phyloP scores from a whole-genome alignment of 2,329 filamentous ascomycete species.

The Penicillium sp. region DNA sequence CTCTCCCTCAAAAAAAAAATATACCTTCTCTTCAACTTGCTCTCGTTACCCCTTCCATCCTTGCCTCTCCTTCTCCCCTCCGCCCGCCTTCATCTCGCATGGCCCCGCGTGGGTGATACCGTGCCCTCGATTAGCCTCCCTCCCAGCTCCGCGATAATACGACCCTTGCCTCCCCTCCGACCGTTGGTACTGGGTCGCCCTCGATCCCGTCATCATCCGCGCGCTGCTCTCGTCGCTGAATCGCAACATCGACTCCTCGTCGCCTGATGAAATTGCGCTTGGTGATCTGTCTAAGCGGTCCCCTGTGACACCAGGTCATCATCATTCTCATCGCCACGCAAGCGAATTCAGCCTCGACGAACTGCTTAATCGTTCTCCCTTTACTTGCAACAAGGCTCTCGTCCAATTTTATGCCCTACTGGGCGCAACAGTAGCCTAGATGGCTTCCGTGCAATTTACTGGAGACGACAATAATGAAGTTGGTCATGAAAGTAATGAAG shows the following conservation, averaged over 20 bases:
- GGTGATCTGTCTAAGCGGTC: not conserved
- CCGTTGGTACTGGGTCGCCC: slow-evolving; percentile 2
- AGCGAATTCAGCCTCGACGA: slow-evolving; percentile 26
- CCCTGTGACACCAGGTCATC: slow-evolving; percentile 5
- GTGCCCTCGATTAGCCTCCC: slow-evolving; percentile 2
- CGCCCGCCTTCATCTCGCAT: slow-evolving; percentile 12
- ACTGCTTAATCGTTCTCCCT: slow-evolving; percentile 31
- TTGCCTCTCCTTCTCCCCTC: slow-evolving; percentile 4
- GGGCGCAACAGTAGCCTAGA: slow-evolving; percentile 34
- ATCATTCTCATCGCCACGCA: not conserved
- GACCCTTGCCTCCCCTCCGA: slow-evolving; percentile 7
- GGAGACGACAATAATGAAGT: slow-evolving; percentile 30
- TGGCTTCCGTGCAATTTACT: slow-evolving; percentile 43
- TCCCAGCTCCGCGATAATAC: slow-evolving; percentile 4
- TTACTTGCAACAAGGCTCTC: slow-evolving; percentile 15
- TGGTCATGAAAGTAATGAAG: slow-evolving; percentile 20
- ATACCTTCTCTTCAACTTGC: slow-evolving; percentile 1
- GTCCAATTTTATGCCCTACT: slow-evolving; percentile 30
- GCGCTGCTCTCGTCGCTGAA: not conserved
- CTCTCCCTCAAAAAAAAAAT: slow-evolving; percentile 16
- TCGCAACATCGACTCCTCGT: not conserved
- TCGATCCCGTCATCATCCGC: slow-evolving; percentile 16
- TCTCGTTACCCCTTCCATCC: not conserved
- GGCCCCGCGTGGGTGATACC: slow-evolving; percentile 26
- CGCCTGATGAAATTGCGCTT: slow-evolving; percentile 13